Evolutionary conservation across 164 flowering plant genomes (phyloP), one percentile per base, ranked within the genome.

Genomic region (Annona squamosa): DNA sequence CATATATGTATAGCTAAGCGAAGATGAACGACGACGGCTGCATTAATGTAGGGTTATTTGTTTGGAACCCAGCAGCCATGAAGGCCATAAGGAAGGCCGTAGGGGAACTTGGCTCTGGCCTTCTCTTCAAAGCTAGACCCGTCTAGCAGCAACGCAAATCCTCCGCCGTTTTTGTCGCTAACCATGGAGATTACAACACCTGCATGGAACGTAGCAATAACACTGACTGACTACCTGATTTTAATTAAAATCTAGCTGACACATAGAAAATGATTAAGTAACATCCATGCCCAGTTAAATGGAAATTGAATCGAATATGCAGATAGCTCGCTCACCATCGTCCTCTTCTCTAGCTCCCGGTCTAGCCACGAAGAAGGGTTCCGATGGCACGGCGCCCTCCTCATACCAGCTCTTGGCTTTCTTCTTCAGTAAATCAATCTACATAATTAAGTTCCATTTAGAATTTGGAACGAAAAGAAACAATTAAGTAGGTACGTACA

Each of bases 31-130:
- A 26, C 37, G 37, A 26, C 37, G 37, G 37, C 37, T 26, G 37
- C 37, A 26, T 26, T 26, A 26, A 26, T 26, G 37, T 26, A 26
- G 37, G 37, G 37, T 44, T 48, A 56, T 13, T 63, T 72, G 76
- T 86, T 88, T 5, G 98, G 98, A 42, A 94, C 88, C 99, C 97
- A 92, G 71, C 97, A 91, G 26, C 99, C 99, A 81, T 94, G 99
- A 18, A 95, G 79, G 4, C 99, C 99, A 69, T 94, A 92, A 0
- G 98, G 97, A 73, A 94, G 93, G 12, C 97, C 98, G 69, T 89
- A 91, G 0, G 97, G 93, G 72, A 91, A 90, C 77, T 86, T 86
- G 18, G 97, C 99, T 78, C 98, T 85, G 3, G 99, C 96, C 18
- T 91, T 91, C 84, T 94, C 99, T 83, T 91, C 80, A 64, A 94